A percentile compares a stretch with the other conserved stretches of the same genome.
Evolutionary conservation across 2,329 filamentous ascomycete species (phyloP).

Genomic region (Botrytis elliptica): DNA sequence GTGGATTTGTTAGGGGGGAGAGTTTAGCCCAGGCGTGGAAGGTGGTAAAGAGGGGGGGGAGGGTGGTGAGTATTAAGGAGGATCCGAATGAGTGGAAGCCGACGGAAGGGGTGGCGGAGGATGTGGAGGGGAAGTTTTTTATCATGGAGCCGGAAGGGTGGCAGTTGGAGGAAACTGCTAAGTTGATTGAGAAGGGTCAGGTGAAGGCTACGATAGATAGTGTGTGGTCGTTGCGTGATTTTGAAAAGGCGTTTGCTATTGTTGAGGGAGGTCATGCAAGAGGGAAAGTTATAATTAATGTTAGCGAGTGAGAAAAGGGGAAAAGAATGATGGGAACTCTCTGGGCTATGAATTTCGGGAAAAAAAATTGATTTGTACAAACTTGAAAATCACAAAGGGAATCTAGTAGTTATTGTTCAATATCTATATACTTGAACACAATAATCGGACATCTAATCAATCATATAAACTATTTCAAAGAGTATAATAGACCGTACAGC

Average conservation of each 20-base stretch:
- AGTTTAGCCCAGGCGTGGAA: not conserved
- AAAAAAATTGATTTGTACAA: not conserved
- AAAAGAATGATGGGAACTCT: not conserved
- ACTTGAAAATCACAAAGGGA: not conserved
- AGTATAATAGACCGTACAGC: not conserved
- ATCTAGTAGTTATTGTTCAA: not conserved
- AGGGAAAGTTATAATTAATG: constrained; percentile 13
- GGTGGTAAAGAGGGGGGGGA: not conserved
- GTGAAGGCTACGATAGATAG: constrained; percentile 5
- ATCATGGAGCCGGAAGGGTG: constrained; percentile 1
- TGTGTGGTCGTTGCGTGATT: constrained; percentile 10
- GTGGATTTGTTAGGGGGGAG: constrained; percentile 2
- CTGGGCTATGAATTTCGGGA: too few relatives aligned
- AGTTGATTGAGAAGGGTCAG: not conserved
- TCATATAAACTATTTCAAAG: not conserved
- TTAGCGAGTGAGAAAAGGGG: not conserved
- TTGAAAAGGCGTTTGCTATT: constrained; percentile 10
- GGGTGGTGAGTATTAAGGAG: constrained; percentile 10
- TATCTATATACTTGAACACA: not conserved
- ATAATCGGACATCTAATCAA: not conserved
- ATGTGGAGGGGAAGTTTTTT: constrained; percentile 5
- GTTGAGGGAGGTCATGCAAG: constrained; percentile 14
- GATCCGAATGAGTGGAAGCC: not conserved
- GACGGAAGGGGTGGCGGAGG: not conserved
- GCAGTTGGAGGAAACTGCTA: constrained; percentile 5